Base-by-base conservation (phyloP, 495 filamentous ascomycete genomes). In the Pseudomonodictys pantanalensis region DNA sequence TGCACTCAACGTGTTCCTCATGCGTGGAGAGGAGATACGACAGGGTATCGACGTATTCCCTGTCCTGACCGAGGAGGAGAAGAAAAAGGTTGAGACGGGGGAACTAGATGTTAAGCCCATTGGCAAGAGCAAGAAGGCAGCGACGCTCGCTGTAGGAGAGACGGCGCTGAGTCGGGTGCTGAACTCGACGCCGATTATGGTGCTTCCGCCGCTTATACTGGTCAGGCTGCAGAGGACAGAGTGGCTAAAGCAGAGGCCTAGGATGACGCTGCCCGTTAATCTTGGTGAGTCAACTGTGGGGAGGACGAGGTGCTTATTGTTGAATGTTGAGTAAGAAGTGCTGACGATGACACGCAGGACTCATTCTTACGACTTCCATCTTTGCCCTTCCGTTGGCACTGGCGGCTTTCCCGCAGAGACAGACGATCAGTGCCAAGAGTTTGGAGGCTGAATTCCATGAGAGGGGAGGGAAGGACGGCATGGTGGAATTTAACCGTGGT, bases 101-200 rank as follows among this genome's bases (percentile, higher is more conserved):
- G 82, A 83, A 52, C 77, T 77, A 46, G 83, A 85, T 12, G 74
- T 87, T 2, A 69, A 79, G 47, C 86, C 82, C 57, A 73, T 96
- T 38, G 93, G 93, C 42, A 93, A 92, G 81, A 89, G 84, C 68
- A 86, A 86, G 73, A 86, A 84, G 66, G 95, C 93, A 2, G 93
- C 95, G 2, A 87, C 82, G 11, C 71, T 97, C 12, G 93, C 93
- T 0, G 95, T 98, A 6, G 83, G 83, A 23, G 92, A 98, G 77
- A 97, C 93, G 33, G 95, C 93, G 1, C 74, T 93, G 22, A 89
- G 84, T 59, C 83, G 93, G 29, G 90, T 97, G 29, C 73, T 97
- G 61, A 98, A 97, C 72, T 86, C 91, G 52, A 95, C 88, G 1
- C 93, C 93, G 0, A 92, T 98, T 73, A 98, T 98, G 93, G 91